Evolutionary conservation across 1,284 basidiomycete genomes (phyloP).

Genomic region (Austroboletus niveus): DNA sequence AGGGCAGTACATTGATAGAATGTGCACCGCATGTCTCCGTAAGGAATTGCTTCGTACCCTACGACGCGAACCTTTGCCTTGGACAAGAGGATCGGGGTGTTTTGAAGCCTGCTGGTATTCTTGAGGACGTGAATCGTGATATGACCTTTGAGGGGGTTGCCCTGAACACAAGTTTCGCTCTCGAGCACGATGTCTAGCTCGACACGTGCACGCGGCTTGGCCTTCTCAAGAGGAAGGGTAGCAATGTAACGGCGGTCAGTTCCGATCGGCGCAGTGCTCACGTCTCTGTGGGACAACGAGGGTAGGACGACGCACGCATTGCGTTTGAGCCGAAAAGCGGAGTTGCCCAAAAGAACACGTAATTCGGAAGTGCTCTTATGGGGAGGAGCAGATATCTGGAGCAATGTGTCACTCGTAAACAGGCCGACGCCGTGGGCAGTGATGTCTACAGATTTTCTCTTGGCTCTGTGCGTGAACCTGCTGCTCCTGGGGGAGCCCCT

Average conservation of each 20-base stretch:
- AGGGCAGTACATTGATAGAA: constrained; percentile 81
- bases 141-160: constrained; percentile 71
- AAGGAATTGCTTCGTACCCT: constrained; percentile 80
- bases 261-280: constrained; percentile 5
- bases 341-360: constrained; percentile 58
- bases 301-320: constrained; percentile 46
- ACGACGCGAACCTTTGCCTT: constrained; percentile 83
- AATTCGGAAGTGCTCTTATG: constrained; percentile 53
- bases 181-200: constrained; percentile 83
- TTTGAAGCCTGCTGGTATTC: constrained; percentile 51
- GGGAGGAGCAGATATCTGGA: constrained; percentile 46
- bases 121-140: constrained; percentile 71
- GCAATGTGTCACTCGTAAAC: constrained; percentile 50
- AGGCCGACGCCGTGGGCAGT: constrained; percentile 26
- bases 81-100: constrained; percentile 60
- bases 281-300: constrained; percentile 7
- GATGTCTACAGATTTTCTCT: constrained; percentile 3
- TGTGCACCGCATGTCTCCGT: constrained; percentile 66
- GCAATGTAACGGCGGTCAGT: constrained; percentile 15
- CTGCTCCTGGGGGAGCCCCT: constrained; percentile 18
- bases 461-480: constrained; percentile 7
- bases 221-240: constrained; percentile 56
- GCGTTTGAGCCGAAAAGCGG: constrained; percentile 52
- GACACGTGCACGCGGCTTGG: constrained; percentile 69
- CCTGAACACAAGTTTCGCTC: constrained; percentile 79